Base-by-base conservation (phyloP, 352 stramenopile genomes). In the Aphanomyces stellatus region DNA sequence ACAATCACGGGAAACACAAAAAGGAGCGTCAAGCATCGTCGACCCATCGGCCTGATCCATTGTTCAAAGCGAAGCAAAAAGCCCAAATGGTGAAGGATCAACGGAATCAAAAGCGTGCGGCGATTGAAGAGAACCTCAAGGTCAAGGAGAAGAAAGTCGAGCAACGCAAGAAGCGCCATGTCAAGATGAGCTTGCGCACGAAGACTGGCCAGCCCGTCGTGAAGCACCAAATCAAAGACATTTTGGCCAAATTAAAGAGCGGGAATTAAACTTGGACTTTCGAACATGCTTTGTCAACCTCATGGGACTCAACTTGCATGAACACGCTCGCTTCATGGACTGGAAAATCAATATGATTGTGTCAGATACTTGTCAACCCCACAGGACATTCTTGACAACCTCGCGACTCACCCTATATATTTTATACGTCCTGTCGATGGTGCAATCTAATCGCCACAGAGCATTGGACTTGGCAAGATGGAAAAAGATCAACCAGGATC, bases 31-130 rank as follows among this genome's bases (percentile, higher is more conserved):
- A 62, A 1, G 51, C 4, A 60, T 71, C 72, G 15, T 71, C 61
- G 53, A 60, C 76, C 15, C 70, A 75, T 30, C 88, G 87, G 65
- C 85, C 85, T 0, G 82, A 93, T 59, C 85, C 85, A 37, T 90
- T 93, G 53, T 93, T 87, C 67, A 93, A 91, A 67, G 82, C 82
- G 0, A 88, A 91, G 74, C 87, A 88, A 72, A 86, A 91, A 60
- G 85, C 85, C 0, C 73, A 79, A 15, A 56, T 80, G 24, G 72
- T 67, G 0, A 86, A 85, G 40, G 63, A 76, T 31, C 80, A 91
- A 70, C 79, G 80, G 42, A 64, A 87, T 51, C 68, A 67, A 5
- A 61, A 53, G 49, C 65, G 71, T 1, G 71, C 80, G 37, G 80
- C 84, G 34, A 83, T 82, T 30, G 65, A 85, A 60, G 69, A 88